phyloP scores from a whole-genome alignment of 2,329 filamentous ascomycete species.

The Diplodia sapinea region DNA sequence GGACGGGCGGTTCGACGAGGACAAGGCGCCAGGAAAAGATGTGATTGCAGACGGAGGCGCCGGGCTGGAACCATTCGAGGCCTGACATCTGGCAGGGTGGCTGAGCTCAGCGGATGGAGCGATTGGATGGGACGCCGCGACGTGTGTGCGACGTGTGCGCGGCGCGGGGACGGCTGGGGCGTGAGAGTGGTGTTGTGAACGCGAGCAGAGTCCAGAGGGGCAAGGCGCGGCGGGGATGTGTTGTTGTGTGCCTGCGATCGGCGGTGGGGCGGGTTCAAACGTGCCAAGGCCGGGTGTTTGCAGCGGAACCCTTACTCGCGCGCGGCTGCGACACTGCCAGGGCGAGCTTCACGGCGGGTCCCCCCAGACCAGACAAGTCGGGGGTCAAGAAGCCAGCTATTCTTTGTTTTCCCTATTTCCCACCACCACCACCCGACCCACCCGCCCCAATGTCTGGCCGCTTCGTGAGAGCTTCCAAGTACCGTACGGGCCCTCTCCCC shows the following conservation, averaged over 20 bases:
- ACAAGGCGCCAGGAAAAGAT: neutral
- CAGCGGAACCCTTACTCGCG: constrained; percentile 24
- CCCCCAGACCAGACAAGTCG: constrained; percentile 26
- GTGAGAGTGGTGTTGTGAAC: neutral
- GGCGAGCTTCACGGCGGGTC: constrained; percentile 24
- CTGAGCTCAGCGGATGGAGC: neutral
- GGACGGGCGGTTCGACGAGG: neutral
- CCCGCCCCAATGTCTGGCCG: constrained; percentile 65
- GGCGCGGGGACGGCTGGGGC: neutral
- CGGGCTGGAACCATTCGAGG: constrained; percentile 14
- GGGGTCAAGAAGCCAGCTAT: constrained; percentile 28
- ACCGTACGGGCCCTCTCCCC: constrained; percentile 60
- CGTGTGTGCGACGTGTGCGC: constrained; percentile 8
- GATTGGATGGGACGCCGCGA: constrained; percentile 6
- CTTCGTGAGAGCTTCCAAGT: constrained; percentile 76
- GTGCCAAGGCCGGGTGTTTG: constrained; percentile 24
- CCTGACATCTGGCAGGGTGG: constrained; percentile 23
- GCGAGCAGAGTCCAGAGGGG: constrained; percentile 1
- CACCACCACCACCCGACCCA: constrained; percentile 1
- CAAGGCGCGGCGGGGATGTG: constrained; percentile 5
- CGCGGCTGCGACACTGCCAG: constrained; percentile 19
- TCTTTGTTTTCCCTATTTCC: constrained; percentile 18
- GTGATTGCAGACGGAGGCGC: constrained; percentile 2
- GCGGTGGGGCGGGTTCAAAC: constrained; percentile 22
- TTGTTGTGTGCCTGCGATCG: neutral